Base-by-base conservation (phyloP, 2,329 filamentous ascomycete genomes). In the Penicillium sp. region DNA sequence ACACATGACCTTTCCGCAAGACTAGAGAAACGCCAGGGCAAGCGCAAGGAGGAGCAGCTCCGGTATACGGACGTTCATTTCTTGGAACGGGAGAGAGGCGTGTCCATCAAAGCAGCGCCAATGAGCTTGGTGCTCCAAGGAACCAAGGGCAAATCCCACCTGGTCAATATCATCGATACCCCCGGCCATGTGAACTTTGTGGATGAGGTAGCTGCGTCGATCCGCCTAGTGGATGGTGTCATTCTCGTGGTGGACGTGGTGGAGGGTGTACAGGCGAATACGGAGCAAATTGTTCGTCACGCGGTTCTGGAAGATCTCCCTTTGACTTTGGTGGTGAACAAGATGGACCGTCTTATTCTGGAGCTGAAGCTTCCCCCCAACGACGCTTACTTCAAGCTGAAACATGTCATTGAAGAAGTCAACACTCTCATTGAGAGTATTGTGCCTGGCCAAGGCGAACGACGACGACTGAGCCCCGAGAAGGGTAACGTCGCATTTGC, bases 401-500 rank as follows among this genome's bases (percentile, higher is more conserved):
- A 96, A 73, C 90, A 97, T 67, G 90, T 96, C n/a, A 83, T 98
- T 45, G 93, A 98, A 69, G 89, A 97, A 70, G 90, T 98, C 69
- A 98, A 98, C 71, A 95, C 89, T 1, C 76, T 93, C 58, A 97
- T 98, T 61, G 88, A 95, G 65, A 90, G 87, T 65, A 86, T 87
- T 3, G 77, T 90, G 27, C 91, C 93, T 4, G 85, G 88, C 2
- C 81, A 82, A 59, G 90, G 90, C 27, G 88, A 88, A 62, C 82
- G 80, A 52, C 83, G 82, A 69, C 82, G 93, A 55, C 71, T 98
- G 53, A 97, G 91, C 58, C 93, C 93, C 0, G 93, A 98, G 66
- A 95, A 90, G 72, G 93, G 93, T 52, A 98, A 98, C 65, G 93
- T 98, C n/a, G 84, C 94, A 8, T 98, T 98, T 65, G 88, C 91